phyloP scores from a whole-genome alignment of 441 rosid species.

The Hura crepitans region DNA sequence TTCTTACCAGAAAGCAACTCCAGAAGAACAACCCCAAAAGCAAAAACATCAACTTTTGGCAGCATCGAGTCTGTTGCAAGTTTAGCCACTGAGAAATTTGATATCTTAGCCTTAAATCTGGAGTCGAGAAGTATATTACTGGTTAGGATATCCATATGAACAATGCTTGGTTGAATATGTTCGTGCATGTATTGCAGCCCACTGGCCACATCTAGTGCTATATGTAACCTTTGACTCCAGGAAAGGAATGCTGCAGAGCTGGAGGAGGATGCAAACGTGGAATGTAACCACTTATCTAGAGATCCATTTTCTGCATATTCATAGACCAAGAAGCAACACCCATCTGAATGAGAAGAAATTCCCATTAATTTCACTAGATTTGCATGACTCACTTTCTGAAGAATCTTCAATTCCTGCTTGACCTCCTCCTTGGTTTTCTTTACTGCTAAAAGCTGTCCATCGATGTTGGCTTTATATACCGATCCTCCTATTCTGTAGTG shows the following conservation, averaged over 20 bases:
- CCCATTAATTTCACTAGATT: constrained; percentile 59
- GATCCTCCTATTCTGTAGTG: constrained; percentile 44
- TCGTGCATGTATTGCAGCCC: constrained; percentile 64
- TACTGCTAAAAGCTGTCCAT: constrained; percentile 41
- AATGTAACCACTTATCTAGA: constrained; percentile 46
- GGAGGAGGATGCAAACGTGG: constrained; percentile 31
- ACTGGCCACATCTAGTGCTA: constrained; percentile 55
- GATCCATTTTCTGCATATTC: constrained; percentile 65
- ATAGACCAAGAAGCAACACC: constrained; percentile 48
- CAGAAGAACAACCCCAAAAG: constrained; percentile 51
- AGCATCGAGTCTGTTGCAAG: constrained; percentile 29
- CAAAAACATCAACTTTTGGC: constrained; percentile 54
- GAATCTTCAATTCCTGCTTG: constrained; percentile 43
- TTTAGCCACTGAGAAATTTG: constrained; percentile 54
- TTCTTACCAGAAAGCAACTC: constrained; percentile 59
- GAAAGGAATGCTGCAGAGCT: constrained; percentile 32
- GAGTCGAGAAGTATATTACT: constrained; percentile 52
- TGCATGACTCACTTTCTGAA: constrained; percentile 54
- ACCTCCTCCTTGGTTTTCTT: constrained; percentile 43
- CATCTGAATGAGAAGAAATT: constrained; percentile 34
- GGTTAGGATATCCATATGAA: constrained; percentile 48
- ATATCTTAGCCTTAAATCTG: constrained; percentile 50
- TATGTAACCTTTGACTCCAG: constrained; percentile 48
- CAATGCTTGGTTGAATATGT: constrained; percentile 51
- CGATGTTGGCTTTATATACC: constrained; percentile 42